Percentiles rank a stretch among this genome's conserved stretches.
Conservation (phyloP, 305 asterid genomes). For the Rubia peregrina region DNA sequence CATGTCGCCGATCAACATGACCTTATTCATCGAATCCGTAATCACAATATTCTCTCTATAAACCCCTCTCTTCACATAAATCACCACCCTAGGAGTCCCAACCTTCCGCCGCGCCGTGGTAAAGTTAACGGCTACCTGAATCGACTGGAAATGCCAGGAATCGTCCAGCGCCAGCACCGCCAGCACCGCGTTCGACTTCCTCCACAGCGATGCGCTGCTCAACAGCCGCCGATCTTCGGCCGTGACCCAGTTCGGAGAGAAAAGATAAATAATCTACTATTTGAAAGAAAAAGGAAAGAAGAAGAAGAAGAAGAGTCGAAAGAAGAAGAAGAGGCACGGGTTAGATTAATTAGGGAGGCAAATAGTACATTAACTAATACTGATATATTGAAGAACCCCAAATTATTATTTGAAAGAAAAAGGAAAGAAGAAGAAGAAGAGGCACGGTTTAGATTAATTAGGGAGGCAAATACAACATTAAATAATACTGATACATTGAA, state of each 20-base stretch:
- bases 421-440: no score
- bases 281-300: no score
- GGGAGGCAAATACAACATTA: no score
- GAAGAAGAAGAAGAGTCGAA: no score
- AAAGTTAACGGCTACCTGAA: slow-evolving; percentile 54
- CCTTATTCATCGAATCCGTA: slow-evolving; percentile 39
- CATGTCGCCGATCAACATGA: slow-evolving; percentile 73
- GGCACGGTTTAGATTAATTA: no score
- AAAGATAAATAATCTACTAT: no score
- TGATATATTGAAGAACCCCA: no score
- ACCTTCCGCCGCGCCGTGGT: slow-evolving; percentile 30
- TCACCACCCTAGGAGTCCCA: slow-evolving; percentile 41
- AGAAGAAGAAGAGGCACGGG: no score
- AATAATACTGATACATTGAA: no score
- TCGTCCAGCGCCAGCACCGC: slow-evolving; percentile 48
- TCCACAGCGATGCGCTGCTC: slow-evolving; percentile 22
- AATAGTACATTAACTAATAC: no score
- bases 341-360: no score
- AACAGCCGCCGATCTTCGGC: slow-evolving; percentile 35
- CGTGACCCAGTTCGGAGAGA: slow-evolving; percentile 36
- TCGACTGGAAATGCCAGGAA: slow-evolving; percentile 48
- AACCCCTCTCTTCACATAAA: slow-evolving; percentile 61
- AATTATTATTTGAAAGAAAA: no score
- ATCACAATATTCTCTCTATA: slow-evolving; percentile 52
- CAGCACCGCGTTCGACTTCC: slow-evolving; percentile 20